A percentile compares a stretch with the other conserved stretches of the same genome.
Conservation (phyloP, 306 rosid species). For the Elaeagnus macrophylla region DNA sequence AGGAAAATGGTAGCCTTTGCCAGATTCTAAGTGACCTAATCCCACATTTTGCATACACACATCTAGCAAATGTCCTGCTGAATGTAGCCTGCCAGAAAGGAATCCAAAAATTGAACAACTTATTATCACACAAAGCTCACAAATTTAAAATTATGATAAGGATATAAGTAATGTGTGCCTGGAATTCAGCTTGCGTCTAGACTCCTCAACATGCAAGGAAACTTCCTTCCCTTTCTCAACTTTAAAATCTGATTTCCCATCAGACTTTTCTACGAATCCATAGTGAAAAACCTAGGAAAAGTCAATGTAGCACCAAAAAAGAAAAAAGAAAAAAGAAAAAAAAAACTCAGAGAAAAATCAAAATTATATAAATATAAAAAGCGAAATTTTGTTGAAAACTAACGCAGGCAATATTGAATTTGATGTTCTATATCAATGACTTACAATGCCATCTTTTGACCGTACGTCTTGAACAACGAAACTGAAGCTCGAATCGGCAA, state of each 20-base stretch:
- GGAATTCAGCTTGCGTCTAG: constrained; percentile 56
- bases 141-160: not conserved
- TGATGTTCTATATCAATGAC: constrained; percentile 1
- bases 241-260: constrained; percentile 24
- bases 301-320: not conserved
- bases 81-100: constrained; percentile 45
- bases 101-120: not conserved
- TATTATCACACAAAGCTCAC: not conserved
- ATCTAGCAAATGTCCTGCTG: constrained; percentile 76
- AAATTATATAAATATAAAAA: too few species aligned
- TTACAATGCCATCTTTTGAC: constrained; percentile 54
- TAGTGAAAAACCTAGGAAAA: constrained; percentile 50
- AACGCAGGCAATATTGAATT: not conserved
- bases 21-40: constrained; percentile 50
- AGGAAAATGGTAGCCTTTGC: constrained; percentile 71
- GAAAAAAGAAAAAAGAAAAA: not conserved
- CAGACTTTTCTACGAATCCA: constrained; percentile 39
- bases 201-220: constrained; percentile 51
- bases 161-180: constrained; percentile 17
- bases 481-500: constrained; percentile 29
- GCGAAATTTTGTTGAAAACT: not conserved
- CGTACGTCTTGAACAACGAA: constrained; percentile 59
- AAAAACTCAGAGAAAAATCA: not conserved
- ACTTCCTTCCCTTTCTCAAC: constrained; percentile 36
- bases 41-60: constrained; percentile 45